phyloP scores from a whole-genome alignment of 352 stramenopile genomes.

The Phytophthora brassicae region DNA sequence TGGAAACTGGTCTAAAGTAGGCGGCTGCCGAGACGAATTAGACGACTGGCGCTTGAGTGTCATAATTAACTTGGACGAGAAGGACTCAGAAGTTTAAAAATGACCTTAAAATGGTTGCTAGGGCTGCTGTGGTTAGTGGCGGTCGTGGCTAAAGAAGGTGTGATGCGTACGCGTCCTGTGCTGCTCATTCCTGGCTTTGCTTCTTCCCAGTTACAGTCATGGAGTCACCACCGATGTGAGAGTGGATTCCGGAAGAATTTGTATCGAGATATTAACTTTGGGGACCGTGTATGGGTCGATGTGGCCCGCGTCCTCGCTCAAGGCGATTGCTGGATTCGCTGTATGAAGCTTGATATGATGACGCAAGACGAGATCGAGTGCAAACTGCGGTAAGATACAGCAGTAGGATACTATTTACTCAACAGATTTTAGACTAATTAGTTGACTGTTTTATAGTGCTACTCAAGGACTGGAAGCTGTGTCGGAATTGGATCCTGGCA shows the following conservation, averaged over 20 bases:
- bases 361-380: slow-evolving; percentile 74
- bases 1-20: slow-evolving; percentile 19
- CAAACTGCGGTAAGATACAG: slow-evolving; percentile 62
- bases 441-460: slow-evolving; percentile 20
- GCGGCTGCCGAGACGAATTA: neutral
- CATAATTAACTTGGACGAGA: too few species aligned
- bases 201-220: slow-evolving; percentile 76
- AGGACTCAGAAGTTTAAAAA: too few species aligned
- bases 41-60: slow-evolving; percentile 21
- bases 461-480: slow-evolving; percentile 60
- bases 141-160: neutral
- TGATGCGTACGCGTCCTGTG: slow-evolving; percentile 49
- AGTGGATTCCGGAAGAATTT: slow-evolving; percentile 75
- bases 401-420: neutral
- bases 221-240: slow-evolving; percentile 58
- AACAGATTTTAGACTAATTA: slow-evolving; percentile 17
- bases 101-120: neutral
- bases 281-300: slow-evolving; percentile 78
- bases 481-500: slow-evolving; percentile 69
- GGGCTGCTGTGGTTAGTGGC: slow-evolving; percentile 5
- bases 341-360: slow-evolving; percentile 71
- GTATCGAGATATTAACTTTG: slow-evolving; percentile 75
- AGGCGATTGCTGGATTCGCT: slow-evolving; percentile 74
- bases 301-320: slow-evolving; percentile 70
- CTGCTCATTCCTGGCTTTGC: slow-evolving; percentile 78